Percentiles rank a stretch among this genome's conserved stretches.
phyloP scores from a whole-genome alignment of 257 asterid genomes.

The Solanum appendiculatum region DNA sequence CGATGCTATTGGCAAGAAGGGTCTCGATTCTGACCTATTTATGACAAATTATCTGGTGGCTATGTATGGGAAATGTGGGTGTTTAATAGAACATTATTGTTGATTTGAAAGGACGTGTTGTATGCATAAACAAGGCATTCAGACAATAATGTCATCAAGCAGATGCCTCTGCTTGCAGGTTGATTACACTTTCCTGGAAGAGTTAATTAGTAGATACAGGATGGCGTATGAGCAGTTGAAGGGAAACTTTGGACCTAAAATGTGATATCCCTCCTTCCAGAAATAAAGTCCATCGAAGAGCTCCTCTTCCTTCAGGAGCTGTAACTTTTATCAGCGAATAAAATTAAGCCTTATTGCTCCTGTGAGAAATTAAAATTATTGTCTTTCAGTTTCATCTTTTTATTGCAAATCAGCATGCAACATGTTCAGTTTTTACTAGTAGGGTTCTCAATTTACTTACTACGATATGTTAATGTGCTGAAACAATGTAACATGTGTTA shows the following conservation, averaged over 20 bases:
- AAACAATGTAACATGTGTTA: too few relatives aligned
- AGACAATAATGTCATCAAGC: too few relatives aligned
- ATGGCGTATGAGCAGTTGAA: too few relatives aligned
- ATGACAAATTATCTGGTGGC: conserved; percentile 67
- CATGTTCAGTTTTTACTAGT: not conserved
- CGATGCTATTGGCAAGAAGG: conserved; percentile 42
- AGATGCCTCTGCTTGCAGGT: too few relatives aligned
- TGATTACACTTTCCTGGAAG: too few relatives aligned
- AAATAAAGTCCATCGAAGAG: not conserved
- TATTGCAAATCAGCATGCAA: not conserved
- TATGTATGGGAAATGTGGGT: conserved; percentile 81
- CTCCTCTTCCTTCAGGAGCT: not conserved
- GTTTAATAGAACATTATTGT: conserved; percentile 6
- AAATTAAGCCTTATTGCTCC: not conserved
- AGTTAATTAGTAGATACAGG: too few relatives aligned
- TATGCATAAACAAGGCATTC: not conserved
- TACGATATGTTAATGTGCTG: too few relatives aligned
- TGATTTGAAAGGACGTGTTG: not conserved
- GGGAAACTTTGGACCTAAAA: not conserved
- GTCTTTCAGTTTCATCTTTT: not conserved
- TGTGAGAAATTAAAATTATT: not conserved
- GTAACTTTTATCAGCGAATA: not conserved
- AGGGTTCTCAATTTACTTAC: too few relatives aligned
- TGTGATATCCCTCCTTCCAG: not conserved
- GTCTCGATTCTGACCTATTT: conserved; percentile 48